These are phyloP conservation scores for Digitaria exilis DNA, from an alignment of 202 grass and related monocot species.

Conservation along the genomic window DNA sequence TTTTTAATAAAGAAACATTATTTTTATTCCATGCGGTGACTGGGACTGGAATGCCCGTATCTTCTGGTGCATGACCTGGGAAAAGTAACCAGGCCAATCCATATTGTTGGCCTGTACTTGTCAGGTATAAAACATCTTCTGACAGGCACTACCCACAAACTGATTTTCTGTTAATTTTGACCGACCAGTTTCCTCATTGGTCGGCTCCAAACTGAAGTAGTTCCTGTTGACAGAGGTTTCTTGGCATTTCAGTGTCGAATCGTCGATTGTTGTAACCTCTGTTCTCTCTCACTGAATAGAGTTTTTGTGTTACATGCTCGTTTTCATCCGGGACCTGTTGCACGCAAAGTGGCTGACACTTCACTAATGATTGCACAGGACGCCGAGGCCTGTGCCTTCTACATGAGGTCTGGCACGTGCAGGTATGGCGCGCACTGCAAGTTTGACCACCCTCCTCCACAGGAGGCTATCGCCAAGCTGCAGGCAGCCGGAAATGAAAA, in stretches of 20 bases:
- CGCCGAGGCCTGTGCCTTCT: constrained; percentile 67
- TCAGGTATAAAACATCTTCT: background rate
- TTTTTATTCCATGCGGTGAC: too few species aligned
- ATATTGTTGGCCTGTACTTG: background rate
- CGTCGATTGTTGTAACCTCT: background rate
- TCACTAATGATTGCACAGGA: constrained; percentile 44
- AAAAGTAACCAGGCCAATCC: background rate
- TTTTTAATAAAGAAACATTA: background rate
- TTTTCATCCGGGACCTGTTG: background rate
- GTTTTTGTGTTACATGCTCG: background rate
- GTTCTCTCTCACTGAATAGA: background rate
- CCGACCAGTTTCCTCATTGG: background rate
- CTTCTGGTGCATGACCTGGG: background rate
- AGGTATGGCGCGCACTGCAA: constrained; percentile 68
- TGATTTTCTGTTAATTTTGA: background rate
- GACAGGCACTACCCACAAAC: background rate
- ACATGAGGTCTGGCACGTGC: constrained; percentile 90
- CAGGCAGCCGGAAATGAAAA: constrained; percentile 39
- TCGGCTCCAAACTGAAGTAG: background rate
- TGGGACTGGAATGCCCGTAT: background rate
- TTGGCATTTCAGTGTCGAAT: background rate
- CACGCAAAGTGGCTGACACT: background rate
- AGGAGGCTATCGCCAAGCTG: constrained; percentile 59
- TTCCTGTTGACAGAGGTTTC: background rate
- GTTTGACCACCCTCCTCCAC: constrained; percentile 84